Evolutionary conservation across 1,284 basidiomycete genomes (phyloP).

Genomic region (Austroboletus niveus): DNA sequence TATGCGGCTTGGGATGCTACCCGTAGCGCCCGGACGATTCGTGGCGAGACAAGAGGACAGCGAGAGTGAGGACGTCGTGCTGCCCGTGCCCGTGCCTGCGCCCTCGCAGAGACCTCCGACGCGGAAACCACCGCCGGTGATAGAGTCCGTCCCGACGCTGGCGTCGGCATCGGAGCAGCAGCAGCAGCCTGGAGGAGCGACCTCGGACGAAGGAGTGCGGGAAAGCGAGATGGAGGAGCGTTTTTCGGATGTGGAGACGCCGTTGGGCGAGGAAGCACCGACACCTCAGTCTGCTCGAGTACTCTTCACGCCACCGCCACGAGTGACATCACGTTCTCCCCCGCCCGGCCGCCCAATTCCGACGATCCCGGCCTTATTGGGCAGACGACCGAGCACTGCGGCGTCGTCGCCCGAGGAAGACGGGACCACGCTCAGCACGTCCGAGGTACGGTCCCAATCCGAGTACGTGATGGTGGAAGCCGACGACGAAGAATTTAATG

Average conservation of each 20-base stretch:
- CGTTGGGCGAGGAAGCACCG: conserved; percentile 16
- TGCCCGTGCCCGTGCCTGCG: conserved; percentile 26
- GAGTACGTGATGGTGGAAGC: conserved; percentile 65
- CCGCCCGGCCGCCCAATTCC: conserved; percentile 41
- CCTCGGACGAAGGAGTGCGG: conserved; percentile 58
- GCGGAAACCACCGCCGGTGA: conserved; percentile 37
- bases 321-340: conserved; percentile 26
- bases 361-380: conserved; percentile 25
- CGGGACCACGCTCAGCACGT: background rate
- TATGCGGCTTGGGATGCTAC: conserved; percentile 72
- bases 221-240: conserved; percentile 66
- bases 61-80: conserved; percentile 18
- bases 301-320: conserved; percentile 33
- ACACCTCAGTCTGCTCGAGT: conserved; percentile 26
- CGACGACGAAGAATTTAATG: conserved; percentile 34
- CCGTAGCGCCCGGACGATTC: conserved; percentile 24
- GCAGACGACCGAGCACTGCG: conserved; percentile 30
- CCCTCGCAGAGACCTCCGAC: conserved; percentile 32
- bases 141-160: conserved; percentile 34
- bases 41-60: conserved; percentile 29
- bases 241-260: conserved; percentile 31
- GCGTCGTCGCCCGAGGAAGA: conserved; percentile 33
- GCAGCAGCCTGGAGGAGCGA: conserved; percentile 12
- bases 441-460: conserved; percentile 26
- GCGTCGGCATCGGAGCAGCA: conserved; percentile 26